phyloP scores from a whole-genome alignment of 495 filamentous ascomycete species.

The Talaromyces proteolyticus region DNA sequence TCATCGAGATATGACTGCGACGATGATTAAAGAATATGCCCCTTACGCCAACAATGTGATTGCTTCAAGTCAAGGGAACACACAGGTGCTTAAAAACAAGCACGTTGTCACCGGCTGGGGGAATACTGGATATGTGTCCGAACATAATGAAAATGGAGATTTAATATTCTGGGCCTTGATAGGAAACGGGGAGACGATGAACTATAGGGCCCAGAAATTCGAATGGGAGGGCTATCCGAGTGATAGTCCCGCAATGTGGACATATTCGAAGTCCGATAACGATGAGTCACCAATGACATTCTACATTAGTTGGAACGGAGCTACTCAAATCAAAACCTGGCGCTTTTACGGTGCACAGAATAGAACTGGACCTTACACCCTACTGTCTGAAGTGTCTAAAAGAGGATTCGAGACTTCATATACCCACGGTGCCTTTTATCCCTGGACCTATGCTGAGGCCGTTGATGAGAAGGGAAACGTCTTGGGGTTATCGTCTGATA shows the following conservation, averaged over 20 bases:
- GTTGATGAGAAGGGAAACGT: slow-evolving; percentile 25
- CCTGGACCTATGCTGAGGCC: slow-evolving; percentile 31
- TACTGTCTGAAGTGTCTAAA: slow-evolving; percentile 26
- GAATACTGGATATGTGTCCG: slow-evolving; percentile 50
- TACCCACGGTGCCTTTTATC: slow-evolving; percentile 23
- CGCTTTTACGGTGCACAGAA: slow-evolving; percentile 33
- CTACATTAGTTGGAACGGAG: slow-evolving; percentile 46
- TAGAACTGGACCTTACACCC: slow-evolving; percentile 22
- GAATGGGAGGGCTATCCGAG: slow-evolving; percentile 38
- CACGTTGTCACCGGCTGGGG: slow-evolving; percentile 59
- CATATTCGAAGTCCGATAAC: slow-evolving; percentile 26
- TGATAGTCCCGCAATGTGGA: slow-evolving; percentile 37
- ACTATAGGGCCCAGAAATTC: slow-evolving; percentile 40
- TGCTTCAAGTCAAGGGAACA: slow-evolving; percentile 56
- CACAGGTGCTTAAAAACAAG: slow-evolving; percentile 49
- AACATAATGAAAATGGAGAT: slow-evolving; percentile 50
- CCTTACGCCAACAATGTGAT: slow-evolving; percentile 37
- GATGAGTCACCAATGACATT: slow-evolving; percentile 25
- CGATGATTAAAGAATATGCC: slow-evolving; percentile 32
- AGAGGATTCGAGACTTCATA: slow-evolving; percentile 36
- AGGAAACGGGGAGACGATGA: slow-evolving; percentile 31
- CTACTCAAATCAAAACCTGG: slow-evolving; percentile 36
- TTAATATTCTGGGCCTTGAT: slow-evolving; percentile 41
- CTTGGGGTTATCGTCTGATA: slow-evolving; percentile 25
- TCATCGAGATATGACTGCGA: slow-evolving; percentile 44